These are phyloP conservation scores for Lactarius hatsudake DNA, from an alignment of 768 basidiomycete genomes.

Conservation along the genomic window DNA sequence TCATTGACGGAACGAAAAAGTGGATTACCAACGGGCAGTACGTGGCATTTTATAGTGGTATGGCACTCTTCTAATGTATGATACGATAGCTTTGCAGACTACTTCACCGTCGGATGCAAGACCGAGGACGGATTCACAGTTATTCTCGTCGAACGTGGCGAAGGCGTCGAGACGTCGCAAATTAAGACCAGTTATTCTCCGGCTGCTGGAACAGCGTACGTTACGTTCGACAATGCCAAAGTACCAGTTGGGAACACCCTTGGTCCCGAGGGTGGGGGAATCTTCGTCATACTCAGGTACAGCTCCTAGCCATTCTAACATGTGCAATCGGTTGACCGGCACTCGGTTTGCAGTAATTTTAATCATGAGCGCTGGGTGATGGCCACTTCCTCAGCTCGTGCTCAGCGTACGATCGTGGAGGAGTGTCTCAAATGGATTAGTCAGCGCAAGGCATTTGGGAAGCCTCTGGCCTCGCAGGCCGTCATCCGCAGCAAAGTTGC, in stretches of 20 bases:
- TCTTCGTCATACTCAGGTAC: constrained; percentile 59
- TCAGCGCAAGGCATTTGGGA: constrained; percentile 91
- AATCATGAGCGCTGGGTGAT: constrained; percentile 96
- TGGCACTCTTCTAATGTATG: constrained; percentile 1
- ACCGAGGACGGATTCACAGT: constrained; percentile 78
- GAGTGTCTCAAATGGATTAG: constrained; percentile 89
- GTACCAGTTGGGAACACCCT: constrained; percentile 88
- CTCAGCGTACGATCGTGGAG: constrained; percentile 70
- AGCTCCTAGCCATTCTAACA: neutral
- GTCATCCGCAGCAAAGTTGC: constrained; percentile 89
- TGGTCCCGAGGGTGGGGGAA: constrained; percentile 72
- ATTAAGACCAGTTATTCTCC: constrained; percentile 92
- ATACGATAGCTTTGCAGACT: constrained; percentile 40
- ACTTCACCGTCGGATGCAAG: constrained; percentile 71
- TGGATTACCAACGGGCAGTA: constrained; percentile 80
- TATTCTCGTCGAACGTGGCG: constrained; percentile 78
- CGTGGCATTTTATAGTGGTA: constrained; percentile 25
- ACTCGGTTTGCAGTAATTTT: constrained; percentile 62
- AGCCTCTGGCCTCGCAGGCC: constrained; percentile 76
- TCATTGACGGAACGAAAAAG: constrained; percentile 85
- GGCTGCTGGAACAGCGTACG: constrained; percentile 81
- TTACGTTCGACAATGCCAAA: constrained; percentile 80
- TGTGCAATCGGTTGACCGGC: neutral
- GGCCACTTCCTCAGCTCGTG: constrained; percentile 64
- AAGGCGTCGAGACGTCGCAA: constrained; percentile 77